Evolutionary conservation across 192 early-diverging fungal genomes (phyloP), one percentile per base, ranked within the genome.

Genomic region (Backusella macrospora): DNA sequence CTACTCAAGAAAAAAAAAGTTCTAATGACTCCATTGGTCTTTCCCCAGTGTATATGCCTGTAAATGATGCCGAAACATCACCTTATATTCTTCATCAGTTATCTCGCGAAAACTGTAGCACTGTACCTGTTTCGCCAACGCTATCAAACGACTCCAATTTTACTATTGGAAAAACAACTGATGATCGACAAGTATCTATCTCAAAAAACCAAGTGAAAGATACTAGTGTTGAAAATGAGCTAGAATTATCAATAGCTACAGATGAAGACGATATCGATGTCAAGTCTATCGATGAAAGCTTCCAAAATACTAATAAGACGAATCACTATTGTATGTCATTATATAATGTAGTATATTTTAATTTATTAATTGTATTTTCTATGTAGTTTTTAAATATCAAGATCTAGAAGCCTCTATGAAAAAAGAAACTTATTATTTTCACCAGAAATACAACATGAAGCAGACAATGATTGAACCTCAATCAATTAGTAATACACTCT

Each of bases 371-470:
- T 3, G 26, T 26, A 26, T 21, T 59, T 59, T 59, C 21, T 46
- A 34, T 46, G 10, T 59, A 59, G 52, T 59, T 26, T 59, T 13
- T 59, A 21, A 59, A 59, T 59, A 59, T 59, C 21, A 59, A 21
- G 26, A 26, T 10, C 21, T 59, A 2, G 13, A 59, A 5, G 13
- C 21, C 26, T n/a, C 52, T 14, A 23, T 9, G 1, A 13, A 23
- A 12, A 59, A 9, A 12, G 8, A 59, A 59, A 23, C 21, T 26
- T 23, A 26, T 13, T 3, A 12, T 59, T 10, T 4, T 9, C 52
- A 59, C 0, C 21, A 26, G 6, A 18, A 59, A 4, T 12, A 26
- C 12, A 12, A 23, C 21, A 59, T 59, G 5, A 59, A 59, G 52
- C 52, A 59, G 26, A 12, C 2, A 23, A 59, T 26, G 21, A 26